Evolutionary conservation across 371 early-diverging fungal species (phyloP), one percentile per base, ranked within the genome.

Genomic region (Mycotypha africana): DNA sequence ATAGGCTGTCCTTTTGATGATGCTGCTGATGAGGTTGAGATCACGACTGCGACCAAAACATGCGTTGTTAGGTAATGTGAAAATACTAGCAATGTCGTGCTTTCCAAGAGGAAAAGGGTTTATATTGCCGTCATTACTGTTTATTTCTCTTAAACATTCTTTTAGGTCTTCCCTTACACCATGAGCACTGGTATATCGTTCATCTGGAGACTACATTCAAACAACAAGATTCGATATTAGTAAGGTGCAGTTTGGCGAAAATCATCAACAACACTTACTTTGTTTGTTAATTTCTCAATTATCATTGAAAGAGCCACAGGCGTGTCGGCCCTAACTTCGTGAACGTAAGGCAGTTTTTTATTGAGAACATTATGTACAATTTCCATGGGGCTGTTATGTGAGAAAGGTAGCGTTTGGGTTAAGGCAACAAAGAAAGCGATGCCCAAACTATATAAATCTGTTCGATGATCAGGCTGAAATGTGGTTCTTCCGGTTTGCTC

Each of bases 401-500:
- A 46, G 44, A 75, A 71, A 1, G 81, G 81, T 25, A 74, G 49
- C 21, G 66, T 60, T 45, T 69, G 69, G 3, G 77, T 73, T 32
- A 80, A 45, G 9, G 73, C 34, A 24, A 76, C 60, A 38, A 66
- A 80, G 22, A 80, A 62, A 0, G 75, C 73, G 22, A 73, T 72
- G 3, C 81, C 81, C 12, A 80, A 53, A 21, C 71, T 75, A 50
- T 80, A 80, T 5, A 80, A 68, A 47, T 80, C 81, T 12, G 81
- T 80, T 19, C 81, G 60, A 51, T 78, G 74, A 47, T 80, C 81
- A 20, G 77, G 75, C 38, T 74, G 75, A 26, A 76, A 76, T 35
- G 76, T 70, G 12, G 81, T 78, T 35, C 78, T 60, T 21, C 78
- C 78, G 0, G 78, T 80, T 47, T 80, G 81, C 28, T 81, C 79